A percentile compares a stretch with the other conserved stretches of the same genome.
Conservation (phyloP, 768 basidiomycete genomes). For the Serendipita vermifera region DNA sequence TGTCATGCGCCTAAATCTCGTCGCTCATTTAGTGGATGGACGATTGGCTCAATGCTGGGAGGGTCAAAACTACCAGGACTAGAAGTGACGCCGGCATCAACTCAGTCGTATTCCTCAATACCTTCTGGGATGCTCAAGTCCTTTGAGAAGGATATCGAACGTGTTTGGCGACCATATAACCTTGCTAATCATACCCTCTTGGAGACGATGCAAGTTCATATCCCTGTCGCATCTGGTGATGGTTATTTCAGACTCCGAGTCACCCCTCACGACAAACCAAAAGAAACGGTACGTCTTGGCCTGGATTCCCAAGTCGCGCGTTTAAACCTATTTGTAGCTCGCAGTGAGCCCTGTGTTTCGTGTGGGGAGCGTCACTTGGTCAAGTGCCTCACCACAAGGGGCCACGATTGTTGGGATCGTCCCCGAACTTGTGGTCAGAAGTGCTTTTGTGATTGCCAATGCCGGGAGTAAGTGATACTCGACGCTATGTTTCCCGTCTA, state of each 20-base stretch:
- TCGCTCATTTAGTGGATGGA: slow-evolving; percentile 13
- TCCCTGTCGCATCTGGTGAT: slow-evolving; percentile 15
- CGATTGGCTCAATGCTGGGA: slow-evolving; percentile 12
- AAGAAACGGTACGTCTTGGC: background rate
- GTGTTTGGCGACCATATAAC: slow-evolving; percentile 1
- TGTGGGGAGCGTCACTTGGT: slow-evolving; percentile 14
- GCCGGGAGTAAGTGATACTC: slow-evolving; percentile 5
- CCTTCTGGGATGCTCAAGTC: slow-evolving; percentile 5
- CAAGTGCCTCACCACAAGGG: slow-evolving; percentile 14
- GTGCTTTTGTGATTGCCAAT: slow-evolving; percentile 11
- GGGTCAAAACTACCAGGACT: slow-evolving; percentile 15
- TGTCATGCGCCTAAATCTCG: background rate
- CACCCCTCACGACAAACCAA: slow-evolving; percentile 9
- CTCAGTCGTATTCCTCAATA: background rate
- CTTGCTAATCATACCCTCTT: background rate
- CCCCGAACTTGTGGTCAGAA: slow-evolving; percentile 13
- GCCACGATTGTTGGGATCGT: slow-evolving; percentile 13
- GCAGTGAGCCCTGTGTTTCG: slow-evolving; percentile 14
- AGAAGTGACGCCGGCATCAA: slow-evolving; percentile 13
- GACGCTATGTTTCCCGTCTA: background rate
- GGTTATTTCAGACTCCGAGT: slow-evolving; percentile 16
- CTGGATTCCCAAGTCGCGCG: background rate
- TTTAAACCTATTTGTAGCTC: background rate
- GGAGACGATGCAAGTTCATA: slow-evolving; percentile 14
- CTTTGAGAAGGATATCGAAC: slow-evolving; percentile 9